Evolutionary conservation across 2,329 filamentous ascomycete species (phyloP).

Genomic region (Periconia sp.): DNA sequence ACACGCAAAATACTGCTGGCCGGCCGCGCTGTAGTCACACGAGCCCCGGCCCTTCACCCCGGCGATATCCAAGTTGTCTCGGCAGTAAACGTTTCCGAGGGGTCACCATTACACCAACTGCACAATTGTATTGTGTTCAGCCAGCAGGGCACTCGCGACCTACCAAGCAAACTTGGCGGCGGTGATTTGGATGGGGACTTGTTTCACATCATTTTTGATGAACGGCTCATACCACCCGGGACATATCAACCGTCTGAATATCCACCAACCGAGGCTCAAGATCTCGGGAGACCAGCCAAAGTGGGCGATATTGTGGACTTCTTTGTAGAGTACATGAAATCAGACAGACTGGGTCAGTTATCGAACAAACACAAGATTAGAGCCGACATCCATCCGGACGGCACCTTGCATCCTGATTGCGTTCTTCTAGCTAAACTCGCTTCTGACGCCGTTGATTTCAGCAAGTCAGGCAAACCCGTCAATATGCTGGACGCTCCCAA

Average conservation of each 20-base stretch:
- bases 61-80: slow-evolving; percentile 72
- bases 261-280: slow-evolving; percentile 56
- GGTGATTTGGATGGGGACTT: slow-evolving; percentile 84
- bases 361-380: slow-evolving; percentile 45
- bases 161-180: slow-evolving; percentile 77
- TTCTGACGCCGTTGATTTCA: slow-evolving; percentile 35
- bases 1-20: slow-evolving; percentile 14
- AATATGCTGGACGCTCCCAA: slow-evolving; percentile 19
- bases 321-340: slow-evolving; percentile 62
- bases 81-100: slow-evolving; percentile 60
- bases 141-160: slow-evolving; percentile 67
- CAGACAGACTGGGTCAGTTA: slow-evolving; percentile 47
- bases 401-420: slow-evolving; percentile 35
- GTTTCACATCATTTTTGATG: slow-evolving; percentile 78
- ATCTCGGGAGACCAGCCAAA: slow-evolving; percentile 63
- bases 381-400: slow-evolving; percentile 38
- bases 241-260: slow-evolving; percentile 70
- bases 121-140: slow-evolving; percentile 80
- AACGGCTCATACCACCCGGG: slow-evolving; percentile 47
- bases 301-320: slow-evolving; percentile 73
- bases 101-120: slow-evolving; percentile 63
- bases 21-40: slow-evolving; percentile 64
- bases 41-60: slow-evolving; percentile 79
- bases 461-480: slow-evolving; percentile 27
- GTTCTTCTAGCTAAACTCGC: slow-evolving; percentile 44